phyloP scores from a whole-genome alignment of 1,284 basidiomycete species.

The Boletus semigastroideus region DNA sequence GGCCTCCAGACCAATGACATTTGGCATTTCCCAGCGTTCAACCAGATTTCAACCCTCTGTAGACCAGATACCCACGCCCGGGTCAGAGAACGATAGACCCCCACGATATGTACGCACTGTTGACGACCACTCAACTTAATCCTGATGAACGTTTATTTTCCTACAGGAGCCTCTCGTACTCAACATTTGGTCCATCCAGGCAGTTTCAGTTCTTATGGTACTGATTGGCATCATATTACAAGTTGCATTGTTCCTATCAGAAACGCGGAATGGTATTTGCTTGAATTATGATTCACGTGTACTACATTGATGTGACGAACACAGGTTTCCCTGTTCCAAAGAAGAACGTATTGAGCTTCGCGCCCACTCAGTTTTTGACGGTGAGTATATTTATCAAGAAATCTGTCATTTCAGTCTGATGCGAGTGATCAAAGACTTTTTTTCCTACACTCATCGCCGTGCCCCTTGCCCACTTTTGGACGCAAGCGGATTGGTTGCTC shows the following conservation, averaged over 20 bases:
- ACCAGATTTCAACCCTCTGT: constrained; percentile 41
- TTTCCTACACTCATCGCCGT: constrained; percentile 50
- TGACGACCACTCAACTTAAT: neutral
- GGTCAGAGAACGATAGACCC: constrained; percentile 31
- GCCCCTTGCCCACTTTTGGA: constrained; percentile 40
- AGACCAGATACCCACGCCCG: constrained; percentile 47
- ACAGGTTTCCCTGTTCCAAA: constrained; percentile 54
- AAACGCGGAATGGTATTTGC: constrained; percentile 42
- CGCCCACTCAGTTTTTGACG: constrained; percentile 54
- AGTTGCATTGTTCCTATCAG: constrained; percentile 42
- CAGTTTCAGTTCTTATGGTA: constrained; percentile 44
- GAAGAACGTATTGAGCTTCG: constrained; percentile 47
- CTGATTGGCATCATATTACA: constrained; percentile 50
- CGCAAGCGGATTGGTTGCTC: constrained; percentile 48
- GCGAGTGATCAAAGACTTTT: constrained; percentile 45
- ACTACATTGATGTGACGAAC: neutral
- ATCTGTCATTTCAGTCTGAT: neutral
- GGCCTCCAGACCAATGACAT: neutral
- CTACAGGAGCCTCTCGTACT: constrained; percentile 47
- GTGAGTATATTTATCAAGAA: constrained; percentile 35
- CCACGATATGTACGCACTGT: constrained; percentile 43
- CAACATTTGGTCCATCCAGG: constrained; percentile 42
- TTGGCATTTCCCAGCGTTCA: constrained; percentile 12
- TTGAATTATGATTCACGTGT: neutral
- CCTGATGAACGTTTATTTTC: neutral